Base-by-base conservation (phyloP, 106 monocot species). In the Agapanthus africanus region DNA sequence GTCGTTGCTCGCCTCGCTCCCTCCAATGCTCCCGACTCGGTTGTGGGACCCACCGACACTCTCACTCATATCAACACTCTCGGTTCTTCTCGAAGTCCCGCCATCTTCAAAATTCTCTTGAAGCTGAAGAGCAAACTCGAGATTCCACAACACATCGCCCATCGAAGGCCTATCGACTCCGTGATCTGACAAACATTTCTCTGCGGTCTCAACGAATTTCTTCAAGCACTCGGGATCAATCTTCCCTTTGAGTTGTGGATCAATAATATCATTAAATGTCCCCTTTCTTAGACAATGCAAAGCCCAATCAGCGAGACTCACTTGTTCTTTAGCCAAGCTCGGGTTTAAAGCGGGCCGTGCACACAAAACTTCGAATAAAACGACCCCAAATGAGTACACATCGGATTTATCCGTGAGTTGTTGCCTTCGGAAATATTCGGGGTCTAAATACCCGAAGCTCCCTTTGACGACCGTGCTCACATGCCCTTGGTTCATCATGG, bases 401-500 rank as follows among this genome's bases (percentile, higher is more conserved):
- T 91, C 91, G 2, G 91, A 91, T 60, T 91, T 91, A 7, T 85
- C 87, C 0, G 91, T 92, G 32, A 92, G 66, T 38, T 92, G 91
- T 59, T 92, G 91, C 32, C 91, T 37, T 56, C 82, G 40, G 78
- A 82, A 92, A 80, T 92, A 92, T 68, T 92, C 91, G 0, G 91
- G 91, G 59, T 92, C 91, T 11, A 91, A 57, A 50, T 91, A 91
- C 14, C 91, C 91, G 57, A 91, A 91, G 73, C 91, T 91, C 11
- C 91, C 91, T 72, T 92, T 92, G 50, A 92, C 91, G 66, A 92
- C 70, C 11, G 91, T 92, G 82, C 91, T 92, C 9, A 92, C 87
- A 35, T 90, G 85, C 11, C 70, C 68, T 73, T 92, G 82, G 66
- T 92, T 85, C 69, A 82, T 44, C 47, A 47, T 78, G 4, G 91